phyloP scores from a whole-genome alignment of 305 asterid genomes.

The Lippia alba region DNA sequence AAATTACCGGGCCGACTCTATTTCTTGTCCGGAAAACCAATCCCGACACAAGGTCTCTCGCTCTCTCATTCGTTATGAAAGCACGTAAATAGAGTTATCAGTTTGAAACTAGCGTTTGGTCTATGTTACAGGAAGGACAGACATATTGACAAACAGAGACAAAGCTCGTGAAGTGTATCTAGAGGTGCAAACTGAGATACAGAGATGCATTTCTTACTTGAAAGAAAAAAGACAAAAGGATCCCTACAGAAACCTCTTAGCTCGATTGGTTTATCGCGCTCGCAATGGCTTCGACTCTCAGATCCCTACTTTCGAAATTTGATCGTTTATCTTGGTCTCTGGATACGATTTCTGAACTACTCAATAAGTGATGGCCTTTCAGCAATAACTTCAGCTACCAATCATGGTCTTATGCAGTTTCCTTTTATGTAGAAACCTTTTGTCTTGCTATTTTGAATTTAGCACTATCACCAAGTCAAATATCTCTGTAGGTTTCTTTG shows the following conservation, averaged over 20 bases:
- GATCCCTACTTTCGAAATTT: slow-evolving; percentile 56
- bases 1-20: slow-evolving; percentile 64
- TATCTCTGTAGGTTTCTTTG: no score
- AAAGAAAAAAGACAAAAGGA: slow-evolving; percentile 55
- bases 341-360: no score
- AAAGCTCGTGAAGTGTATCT: slow-evolving; percentile 50
- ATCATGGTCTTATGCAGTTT: no score
- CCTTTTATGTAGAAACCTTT: no score
- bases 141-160: slow-evolving; percentile 51
- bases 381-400: no score
- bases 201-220: slow-evolving; percentile 47
- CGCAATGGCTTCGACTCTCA: slow-evolving; percentile 46
- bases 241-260: slow-evolving; percentile 51
- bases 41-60: slow-evolving; percentile 52
- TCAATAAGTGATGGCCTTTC: no score
- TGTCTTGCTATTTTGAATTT: no score
- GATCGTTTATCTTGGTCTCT: slow-evolving; percentile 1
- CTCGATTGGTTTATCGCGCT: slow-evolving; percentile 52
- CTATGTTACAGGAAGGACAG: slow-evolving; percentile 45
- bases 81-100: no score
- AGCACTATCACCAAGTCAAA: no score
- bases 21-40: slow-evolving; percentile 61
- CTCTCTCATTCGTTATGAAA: not conserved
- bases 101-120: not conserved
- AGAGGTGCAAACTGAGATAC: slow-evolving; percentile 45